Percentiles rank a stretch among this genome's conserved stretches.
phyloP scores from a whole-genome alignment of 768 basidiomycete species.

The Strobilomyces dryophilus region DNA sequence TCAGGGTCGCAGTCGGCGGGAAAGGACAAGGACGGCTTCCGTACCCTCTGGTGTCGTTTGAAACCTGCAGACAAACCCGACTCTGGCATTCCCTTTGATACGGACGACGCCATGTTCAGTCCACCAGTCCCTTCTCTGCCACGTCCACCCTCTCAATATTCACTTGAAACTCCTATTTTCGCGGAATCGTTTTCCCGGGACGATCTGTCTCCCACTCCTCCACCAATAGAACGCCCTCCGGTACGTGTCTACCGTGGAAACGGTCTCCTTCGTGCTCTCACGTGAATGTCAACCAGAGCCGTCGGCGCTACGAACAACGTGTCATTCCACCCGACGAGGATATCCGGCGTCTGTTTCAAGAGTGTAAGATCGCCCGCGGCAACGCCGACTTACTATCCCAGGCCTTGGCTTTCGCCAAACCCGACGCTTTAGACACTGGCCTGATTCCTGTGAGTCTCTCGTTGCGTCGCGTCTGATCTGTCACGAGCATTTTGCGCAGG shows the following conservation, averaged over 20 bases:
- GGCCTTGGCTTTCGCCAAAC: slow-evolving; percentile 62
- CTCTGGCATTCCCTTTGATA: slow-evolving; percentile 75
- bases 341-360: slow-evolving; percentile 75
- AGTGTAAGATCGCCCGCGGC: slow-evolving; percentile 80
- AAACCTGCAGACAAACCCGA: slow-evolving; percentile 81
- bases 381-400: slow-evolving; percentile 74
- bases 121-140: slow-evolving; percentile 44
- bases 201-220: slow-evolving; percentile 23
- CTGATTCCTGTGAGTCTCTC: slow-evolving; percentile 58
- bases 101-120: slow-evolving; percentile 75
- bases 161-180: slow-evolving; percentile 35
- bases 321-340: slow-evolving; percentile 80
- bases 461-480: background rate
- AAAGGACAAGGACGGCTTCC: slow-evolving; percentile 51
- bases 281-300: slow-evolving; percentile 6
- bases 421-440: slow-evolving; percentile 60
- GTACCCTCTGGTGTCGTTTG: slow-evolving; percentile 74
- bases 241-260: slow-evolving; percentile 10
- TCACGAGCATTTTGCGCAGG: slow-evolving; percentile 41
- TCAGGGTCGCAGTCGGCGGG: slow-evolving; percentile 19
- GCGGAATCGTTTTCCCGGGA: slow-evolving; percentile 33
- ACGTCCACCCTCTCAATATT: slow-evolving; percentile 29
- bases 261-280: background rate
- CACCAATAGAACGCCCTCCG: slow-evolving; percentile 23
- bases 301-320: slow-evolving; percentile 23